Base-by-base conservation (phyloP, 1,284 basidiomycete species). In the Puccinia polysora region DNA sequence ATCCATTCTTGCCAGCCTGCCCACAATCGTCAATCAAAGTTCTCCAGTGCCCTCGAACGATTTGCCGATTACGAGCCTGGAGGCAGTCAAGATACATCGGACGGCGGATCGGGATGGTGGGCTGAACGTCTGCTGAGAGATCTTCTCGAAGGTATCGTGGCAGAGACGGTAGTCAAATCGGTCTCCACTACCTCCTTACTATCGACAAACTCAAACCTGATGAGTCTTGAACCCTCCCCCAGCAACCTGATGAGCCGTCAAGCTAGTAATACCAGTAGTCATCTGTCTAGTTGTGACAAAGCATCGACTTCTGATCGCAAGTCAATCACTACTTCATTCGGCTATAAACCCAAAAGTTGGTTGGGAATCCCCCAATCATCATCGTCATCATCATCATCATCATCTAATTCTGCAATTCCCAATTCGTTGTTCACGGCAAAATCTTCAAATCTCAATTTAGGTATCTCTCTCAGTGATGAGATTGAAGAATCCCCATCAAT, bases 61-160 rank as follows among this genome's bases (percentile, higher is more conserved):
- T 69, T 69, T 38, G 28, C 43, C 1, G 65, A 69, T 20, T 50
- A 69, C 47, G 65, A 69, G 55, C 65, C 65, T 0, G 65, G 65
- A 10, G 55, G 53, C 12, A 59, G 28, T 34, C 53, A 69, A 23
- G 65, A 69, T 50, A 47, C 43, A 47, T 58, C 53, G 12, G 53
- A 69, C 28, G 65, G 65, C 15, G 65, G 55, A 49, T 58, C 53
- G 7, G 25, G 40, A 43, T 69, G 65, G 65, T 69, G 65, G 65
- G 65, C 65, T 1, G 65, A 69, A 69, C 28, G 65, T 47, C 55
- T 69, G 12, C 45, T 69, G 18, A 34, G 65, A n/a, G 65, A 69
- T 69, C 59, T 69, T 23, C 34, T 69, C n/a, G 65, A 69, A 58
- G 65, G 65, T 15, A 47, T 69, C 34, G 52, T 69, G 36, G 53